Conservation (phyloP, 345 rosid genomes). For the Gossypium mustelinum region DNA sequence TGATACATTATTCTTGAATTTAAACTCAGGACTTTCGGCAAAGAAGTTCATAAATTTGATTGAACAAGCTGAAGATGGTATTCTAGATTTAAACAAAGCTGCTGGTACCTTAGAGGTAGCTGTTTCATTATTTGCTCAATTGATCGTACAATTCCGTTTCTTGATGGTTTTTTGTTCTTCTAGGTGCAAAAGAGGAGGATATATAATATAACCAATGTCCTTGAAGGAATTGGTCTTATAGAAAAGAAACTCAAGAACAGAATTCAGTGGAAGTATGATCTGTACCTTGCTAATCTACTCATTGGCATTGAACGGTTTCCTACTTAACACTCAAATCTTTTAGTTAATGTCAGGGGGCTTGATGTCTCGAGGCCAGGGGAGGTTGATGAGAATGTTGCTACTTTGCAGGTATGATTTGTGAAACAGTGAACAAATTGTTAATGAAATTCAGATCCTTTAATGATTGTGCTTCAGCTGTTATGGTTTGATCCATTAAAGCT, state of each 20-base stretch:
- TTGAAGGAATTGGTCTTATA: no score
- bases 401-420: no score
- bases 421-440: no score
- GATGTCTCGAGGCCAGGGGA: no score
- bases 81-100: constrained; percentile 91
- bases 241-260: no score
- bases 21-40: constrained; percentile 75
- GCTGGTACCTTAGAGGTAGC: constrained; percentile 88
- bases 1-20: constrained; percentile 9
- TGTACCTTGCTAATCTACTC: constrained; percentile 18
- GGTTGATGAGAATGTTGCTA: no score
- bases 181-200: no score
- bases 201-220: no score
- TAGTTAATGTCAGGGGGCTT: no score
- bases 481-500: constrained; percentile 57
- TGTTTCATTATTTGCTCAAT: constrained; percentile 10
- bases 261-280: constrained; percentile 83
- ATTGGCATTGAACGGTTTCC: neutral
- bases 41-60: constrained; percentile 94
- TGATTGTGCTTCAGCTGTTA: no score
- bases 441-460: no score
- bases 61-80: constrained; percentile 93
- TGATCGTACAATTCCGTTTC: constrained; percentile 3
- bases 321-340: constrained; percentile 1
- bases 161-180: constrained; percentile 1